Evolutionary conservation across 805 yeast genomes (phyloP), one percentile per base, ranked within the genome.

Genomic region (Ogataea wickerhamii): DNA sequence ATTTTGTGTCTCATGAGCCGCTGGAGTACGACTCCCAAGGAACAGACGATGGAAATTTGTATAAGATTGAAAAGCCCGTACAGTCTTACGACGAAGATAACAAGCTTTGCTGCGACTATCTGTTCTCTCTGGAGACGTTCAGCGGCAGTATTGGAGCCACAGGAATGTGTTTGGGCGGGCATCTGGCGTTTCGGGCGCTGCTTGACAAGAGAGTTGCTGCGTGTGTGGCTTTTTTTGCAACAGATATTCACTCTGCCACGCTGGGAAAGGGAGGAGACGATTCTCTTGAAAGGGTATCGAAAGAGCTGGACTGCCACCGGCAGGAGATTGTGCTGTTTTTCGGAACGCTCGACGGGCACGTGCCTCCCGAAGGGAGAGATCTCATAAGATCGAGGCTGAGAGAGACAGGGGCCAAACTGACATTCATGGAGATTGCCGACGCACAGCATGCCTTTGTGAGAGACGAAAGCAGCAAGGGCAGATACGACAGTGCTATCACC

Each of bases 161-260:
- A 3, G 94, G 93, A 14, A 85, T 85, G 93, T 85, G 94, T 58
- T 72, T 84, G 25, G 93, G 93, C 16, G 94, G 93, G 1, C 93
- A 84, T 56, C 65, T 83, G 51, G 91, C 93, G 1, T 82, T 73
- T 63, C 68, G 94, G 48, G 70, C 80, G 2, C 78, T 81, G 2
- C 66, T 82, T 47, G 87, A 83, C 52, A 66, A 70, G 25, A 63
- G 87, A 40, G 76, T 84, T 31, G 64, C 66, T 10, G 87, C 89
- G 13, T 72, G 81, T 8, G 83, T 82, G 14, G 78, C 88, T 44
- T 84, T 82, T 63, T 84, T 84, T 64, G 85, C 87, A 11, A 84
- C 94, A 5, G 93, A 84, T 52, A 80, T 85, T 53, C 93, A 85
- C 56, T 68, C 68, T 42, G 80, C 72, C 51, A 73, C 80, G 6